A percentile compares a stretch with the other conserved stretches of the same genome.
phyloP scores from a whole-genome alignment of 176 grass and related monocot species.

The Carex scoparia region DNA sequence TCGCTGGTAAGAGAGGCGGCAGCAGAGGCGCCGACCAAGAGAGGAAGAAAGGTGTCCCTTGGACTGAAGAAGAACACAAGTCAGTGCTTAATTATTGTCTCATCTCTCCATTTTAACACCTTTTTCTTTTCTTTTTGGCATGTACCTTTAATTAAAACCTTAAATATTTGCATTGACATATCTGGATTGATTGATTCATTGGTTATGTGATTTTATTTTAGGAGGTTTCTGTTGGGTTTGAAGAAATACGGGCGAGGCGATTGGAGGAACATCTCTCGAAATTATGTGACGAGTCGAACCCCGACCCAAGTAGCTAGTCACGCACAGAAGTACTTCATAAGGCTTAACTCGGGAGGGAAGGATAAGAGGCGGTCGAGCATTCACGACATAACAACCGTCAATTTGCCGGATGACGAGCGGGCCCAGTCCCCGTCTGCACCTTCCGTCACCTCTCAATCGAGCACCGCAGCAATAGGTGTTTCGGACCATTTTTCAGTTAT shows the following conservation, averaged over 20 bases:
- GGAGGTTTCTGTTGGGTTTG: conserved; percentile 80
- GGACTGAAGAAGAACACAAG: conserved; percentile 99
- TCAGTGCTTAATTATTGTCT: conserved; percentile 13
- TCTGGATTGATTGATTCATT: not conserved
- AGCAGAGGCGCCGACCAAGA: conserved; percentile 58
- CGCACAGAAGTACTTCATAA: conserved; percentile 99
- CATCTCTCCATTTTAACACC: not conserved
- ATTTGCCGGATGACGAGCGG: conserved; percentile 60
- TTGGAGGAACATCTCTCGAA: conserved; percentile 96
- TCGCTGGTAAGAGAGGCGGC: conserved; percentile 46
- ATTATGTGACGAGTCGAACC: conserved; percentile 82
- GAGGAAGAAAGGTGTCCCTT: conserved; percentile 96
- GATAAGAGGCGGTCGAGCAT: conserved; percentile 99
- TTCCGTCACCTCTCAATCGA: conserved; percentile 35
- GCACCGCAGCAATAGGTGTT: not conserved
- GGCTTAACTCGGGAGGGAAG: conserved; percentile 88
- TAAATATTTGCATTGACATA: not conserved
- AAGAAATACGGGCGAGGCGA: conserved; percentile 92
- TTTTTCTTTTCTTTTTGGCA: not conserved
- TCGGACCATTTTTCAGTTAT: conserved; percentile 54
- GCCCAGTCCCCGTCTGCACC: conserved; percentile 51
- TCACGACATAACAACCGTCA: conserved; percentile 98
- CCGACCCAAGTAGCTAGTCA: conserved; percentile 98
- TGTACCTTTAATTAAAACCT: not conserved
- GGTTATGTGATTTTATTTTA: conserved; percentile 15